phyloP scores from a whole-genome alignment of 352 stramenopile species.

The Paralagenidium karlingii region DNA sequence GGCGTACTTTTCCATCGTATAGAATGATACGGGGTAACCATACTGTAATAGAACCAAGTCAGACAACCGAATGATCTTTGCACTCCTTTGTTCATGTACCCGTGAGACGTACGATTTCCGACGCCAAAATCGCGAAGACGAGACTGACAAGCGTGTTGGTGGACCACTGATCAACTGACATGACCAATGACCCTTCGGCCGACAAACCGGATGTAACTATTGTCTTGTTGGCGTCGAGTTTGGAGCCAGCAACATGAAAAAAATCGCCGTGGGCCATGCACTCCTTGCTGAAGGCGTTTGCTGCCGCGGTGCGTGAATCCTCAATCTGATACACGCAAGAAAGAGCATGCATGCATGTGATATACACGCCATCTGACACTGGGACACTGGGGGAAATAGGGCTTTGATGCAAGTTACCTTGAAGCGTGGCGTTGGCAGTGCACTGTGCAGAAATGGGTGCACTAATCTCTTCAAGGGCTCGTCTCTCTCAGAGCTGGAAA shows the following conservation, averaged over 20 bases:
- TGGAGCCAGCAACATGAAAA: conserved; percentile 11
- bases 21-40: too few relatives aligned
- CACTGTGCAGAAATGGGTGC: conserved; percentile 14
- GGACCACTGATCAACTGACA: conserved; percentile 25
- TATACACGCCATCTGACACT: too few relatives aligned
- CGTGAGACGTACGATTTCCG: conserved; percentile 20
- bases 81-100: too few relatives aligned
- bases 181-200: conserved; percentile 17
- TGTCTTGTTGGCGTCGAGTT: conserved; percentile 8
- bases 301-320: conserved; percentile 7
- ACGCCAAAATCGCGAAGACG: conserved; percentile 28
- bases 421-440: conserved; percentile 9
- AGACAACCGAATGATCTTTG: too few relatives aligned
- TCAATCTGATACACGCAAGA: conserved; percentile 2
- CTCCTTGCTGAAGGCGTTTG: not conserved
- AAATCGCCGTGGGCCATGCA: conserved; percentile 9
- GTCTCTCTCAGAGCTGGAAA: conserved; percentile 3
- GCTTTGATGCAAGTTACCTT: conserved; percentile 6
- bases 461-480: conserved; percentile 1
- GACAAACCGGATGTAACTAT: conserved; percentile 4
- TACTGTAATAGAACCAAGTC: too few relatives aligned
- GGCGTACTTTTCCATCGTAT: too few relatives aligned
- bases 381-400: too few relatives aligned
- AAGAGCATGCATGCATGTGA: too few relatives aligned
- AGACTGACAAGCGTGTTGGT: conserved; percentile 19